Conservation (phyloP, 1,284 basidiomycete species). For the Stereum hirsutum region DNA sequence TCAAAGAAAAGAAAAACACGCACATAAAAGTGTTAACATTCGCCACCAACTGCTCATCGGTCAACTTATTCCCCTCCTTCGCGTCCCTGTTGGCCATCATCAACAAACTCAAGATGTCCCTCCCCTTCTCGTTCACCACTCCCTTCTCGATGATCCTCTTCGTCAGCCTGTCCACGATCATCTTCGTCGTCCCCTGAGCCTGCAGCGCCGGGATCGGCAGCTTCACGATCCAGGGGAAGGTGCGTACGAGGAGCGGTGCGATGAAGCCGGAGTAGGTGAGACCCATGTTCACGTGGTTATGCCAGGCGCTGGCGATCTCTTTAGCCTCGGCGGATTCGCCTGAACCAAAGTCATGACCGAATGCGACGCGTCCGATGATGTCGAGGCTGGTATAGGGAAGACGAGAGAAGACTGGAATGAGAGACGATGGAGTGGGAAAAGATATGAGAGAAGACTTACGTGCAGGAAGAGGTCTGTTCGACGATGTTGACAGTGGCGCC, state of each 20-base stretch:
- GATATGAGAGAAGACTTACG: slow-evolving; percentile 6
- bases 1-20: background rate
- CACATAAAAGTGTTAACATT: slow-evolving; percentile 13
- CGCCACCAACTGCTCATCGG: slow-evolving; percentile 13
- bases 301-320: slow-evolving; percentile 12
- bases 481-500: slow-evolving; percentile 10
- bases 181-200: slow-evolving; percentile 17
- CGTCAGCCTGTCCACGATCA: slow-evolving; percentile 10
- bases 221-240: slow-evolving; percentile 3
- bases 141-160: background rate
- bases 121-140: background rate
- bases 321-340: slow-evolving; percentile 16
- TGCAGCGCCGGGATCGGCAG: slow-evolving; percentile 16
- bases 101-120: slow-evolving; percentile 1
- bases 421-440: slow-evolving; percentile 3
- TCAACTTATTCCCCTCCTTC: slow-evolving; percentile 10
- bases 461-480: slow-evolving; percentile 8
- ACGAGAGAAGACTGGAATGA: slow-evolving; percentile 10
- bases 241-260: slow-evolving; percentile 5
- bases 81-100: slow-evolving; percentile 3
- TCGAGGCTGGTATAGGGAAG: slow-evolving; percentile 4
- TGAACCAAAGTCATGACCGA: slow-evolving; percentile 17
- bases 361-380: slow-evolving; percentile 16
- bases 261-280: slow-evolving; percentile 8
- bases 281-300: slow-evolving; percentile 9